Percentiles rank a stretch among this genome's conserved stretches.
Conservation (phyloP, 202 grass and related monocot species). For the Musa balbisiana region DNA sequence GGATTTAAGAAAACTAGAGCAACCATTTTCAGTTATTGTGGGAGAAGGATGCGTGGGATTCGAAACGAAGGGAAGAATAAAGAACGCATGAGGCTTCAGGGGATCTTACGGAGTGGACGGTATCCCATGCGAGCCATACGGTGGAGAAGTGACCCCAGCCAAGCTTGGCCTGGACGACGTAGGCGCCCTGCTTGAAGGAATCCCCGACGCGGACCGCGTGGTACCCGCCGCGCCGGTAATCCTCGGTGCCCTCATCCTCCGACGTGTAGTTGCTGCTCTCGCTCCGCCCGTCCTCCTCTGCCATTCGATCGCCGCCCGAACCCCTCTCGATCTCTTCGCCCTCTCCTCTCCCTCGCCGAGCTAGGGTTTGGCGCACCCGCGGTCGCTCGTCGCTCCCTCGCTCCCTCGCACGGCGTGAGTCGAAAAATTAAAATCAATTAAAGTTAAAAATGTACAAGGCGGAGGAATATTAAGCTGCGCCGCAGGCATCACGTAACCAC, state of each 20-base stretch:
- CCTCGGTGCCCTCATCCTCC: constrained; percentile 94
- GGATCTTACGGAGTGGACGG: constrained; percentile 51
- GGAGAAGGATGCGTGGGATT: too few relatives aligned
- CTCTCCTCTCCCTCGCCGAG: too few relatives aligned
- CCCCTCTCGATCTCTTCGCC: too few relatives aligned
- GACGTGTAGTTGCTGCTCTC: constrained; percentile 78
- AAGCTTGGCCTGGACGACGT: constrained; percentile 92
- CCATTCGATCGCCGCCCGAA: not conserved
- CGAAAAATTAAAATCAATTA: too few relatives aligned
- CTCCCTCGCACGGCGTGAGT: too few relatives aligned
- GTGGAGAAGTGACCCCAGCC: constrained; percentile 99
- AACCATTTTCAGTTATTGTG: not conserved
- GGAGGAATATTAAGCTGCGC: too few relatives aligned
- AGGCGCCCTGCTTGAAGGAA: constrained; percentile 84
- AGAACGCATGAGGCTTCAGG: not conserved
- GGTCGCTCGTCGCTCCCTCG: too few relatives aligned
- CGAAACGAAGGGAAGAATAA: too few relatives aligned
- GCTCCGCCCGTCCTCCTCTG: constrained; percentile 32
- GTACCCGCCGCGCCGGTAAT: constrained; percentile 92
- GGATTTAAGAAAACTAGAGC: not conserved
- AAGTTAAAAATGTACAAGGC: too few relatives aligned
- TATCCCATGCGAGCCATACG: constrained; percentile 98
- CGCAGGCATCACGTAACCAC: too few relatives aligned
- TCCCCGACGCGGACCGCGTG: constrained; percentile 83
- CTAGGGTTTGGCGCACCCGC: too few relatives aligned